Base-by-base conservation (phyloP, 1,139 yeast species). In the Magnusiomyces fungicola region DNA sequence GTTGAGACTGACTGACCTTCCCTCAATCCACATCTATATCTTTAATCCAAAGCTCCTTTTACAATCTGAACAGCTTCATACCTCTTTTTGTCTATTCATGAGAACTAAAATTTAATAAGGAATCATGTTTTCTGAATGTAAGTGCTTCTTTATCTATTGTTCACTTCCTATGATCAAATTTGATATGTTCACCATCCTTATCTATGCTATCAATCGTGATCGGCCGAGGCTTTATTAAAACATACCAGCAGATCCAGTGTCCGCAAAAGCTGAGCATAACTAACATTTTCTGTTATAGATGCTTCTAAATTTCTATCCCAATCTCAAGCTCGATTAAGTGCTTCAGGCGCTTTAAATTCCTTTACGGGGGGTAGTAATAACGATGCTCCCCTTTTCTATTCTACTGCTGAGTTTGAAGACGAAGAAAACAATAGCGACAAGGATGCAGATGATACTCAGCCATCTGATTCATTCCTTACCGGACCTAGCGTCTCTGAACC, bases 251-350 rank as follows among this genome's bases (percentile, higher is more conserved):
- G 16, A 12, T 14, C 18, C 36, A 32, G n/a, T 32, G 5, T 32
- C n/a, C 10, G 16, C 36, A 7, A 32, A 5, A 7, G 16, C 16
- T 9, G 5, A 5, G 9, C 6, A 9, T 14, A 32, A 32, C 16
- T 37, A 9, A 23, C 41, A 16, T 33, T 22, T 22, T n/a, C 27
- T 9, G 19, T 27, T 30, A 2, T 40, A 67, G 69, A 69, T 58
- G 69, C 72, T 19, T 68, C 72, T 36, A 65, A 66, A 58, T 67
- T 68, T 51, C 61, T 68, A 50, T 57, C 71, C 38, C 65, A 65
- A 52, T 65, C 71, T 21, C 67, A 63, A 56, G 56, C 61, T 32
- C 55, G 61, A 42, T 55, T 61, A 50, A 60, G 63, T 36, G 52
- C 48, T 38, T 44, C 48, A 16, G 48, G 51, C 10, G 50, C 46